These are phyloP conservation scores for Angophora floribunda DNA, from an alignment of 345 rosid species.

Conservation along the genomic window DNA sequence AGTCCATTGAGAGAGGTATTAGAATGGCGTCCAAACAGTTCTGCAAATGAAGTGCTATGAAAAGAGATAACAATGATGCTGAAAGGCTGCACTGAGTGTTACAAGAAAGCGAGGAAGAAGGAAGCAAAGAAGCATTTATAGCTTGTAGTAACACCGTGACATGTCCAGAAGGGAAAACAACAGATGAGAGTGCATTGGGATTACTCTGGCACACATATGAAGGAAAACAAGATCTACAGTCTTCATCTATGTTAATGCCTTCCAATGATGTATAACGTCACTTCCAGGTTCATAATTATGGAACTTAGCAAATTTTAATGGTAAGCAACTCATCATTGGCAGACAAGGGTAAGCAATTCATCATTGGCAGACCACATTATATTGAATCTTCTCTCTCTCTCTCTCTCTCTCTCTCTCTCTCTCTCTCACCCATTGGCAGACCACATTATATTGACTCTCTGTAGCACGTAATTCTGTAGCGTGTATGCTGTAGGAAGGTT, in stretches of 20 bases:
- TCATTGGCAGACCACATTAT: too few relatives aligned
- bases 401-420: too few relatives aligned
- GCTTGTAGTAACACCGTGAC: not conserved
- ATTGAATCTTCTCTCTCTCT: too few relatives aligned
- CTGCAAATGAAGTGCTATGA: not conserved
- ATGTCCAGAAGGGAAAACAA: not conserved
- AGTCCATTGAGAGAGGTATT: not conserved
- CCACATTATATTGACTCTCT: too few relatives aligned
- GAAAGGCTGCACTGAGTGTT: not conserved
- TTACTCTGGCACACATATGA: not conserved
- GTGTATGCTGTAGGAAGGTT: too few relatives aligned
- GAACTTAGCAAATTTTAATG: not conserved
- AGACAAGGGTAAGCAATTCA: not conserved
- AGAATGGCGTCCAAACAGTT: not conserved
- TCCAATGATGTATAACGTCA: not conserved
- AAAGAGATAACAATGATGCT: not conserved
- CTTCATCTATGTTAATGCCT: not conserved
- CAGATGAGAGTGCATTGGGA: not conserved
- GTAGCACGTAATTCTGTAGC: too few relatives aligned
- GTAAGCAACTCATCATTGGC: not conserved
- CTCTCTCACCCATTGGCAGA: too few relatives aligned
- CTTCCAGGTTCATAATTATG: not conserved
- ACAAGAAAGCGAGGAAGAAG: not conserved
- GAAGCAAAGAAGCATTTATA: not conserved
- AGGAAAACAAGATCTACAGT: not conserved